A percentile compares a stretch with the other conserved stretches of the same genome.
phyloP scores from a whole-genome alignment of 352 stramenopile species.

The Elongisporangium undulatum region DNA sequence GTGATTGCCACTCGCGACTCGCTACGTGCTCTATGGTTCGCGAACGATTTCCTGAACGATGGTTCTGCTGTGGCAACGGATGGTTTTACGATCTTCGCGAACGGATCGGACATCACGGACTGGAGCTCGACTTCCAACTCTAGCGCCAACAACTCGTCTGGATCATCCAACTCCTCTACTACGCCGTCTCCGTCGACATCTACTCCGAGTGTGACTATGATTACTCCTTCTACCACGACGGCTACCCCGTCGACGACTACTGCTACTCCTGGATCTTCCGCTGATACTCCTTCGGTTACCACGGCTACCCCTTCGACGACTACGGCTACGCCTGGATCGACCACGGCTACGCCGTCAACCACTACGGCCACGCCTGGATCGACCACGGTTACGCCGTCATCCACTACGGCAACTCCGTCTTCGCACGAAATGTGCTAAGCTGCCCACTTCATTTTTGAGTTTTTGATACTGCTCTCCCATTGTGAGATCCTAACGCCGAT shows the following conservation, averaged over 20 bases:
- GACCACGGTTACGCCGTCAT: not conserved
- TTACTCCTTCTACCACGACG: no score
- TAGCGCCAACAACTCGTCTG: slow-evolving; percentile 3
- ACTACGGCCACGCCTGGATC: not conserved
- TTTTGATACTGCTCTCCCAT: not conserved
- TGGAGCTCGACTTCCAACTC: slow-evolving; percentile 19
- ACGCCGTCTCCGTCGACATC: no score
- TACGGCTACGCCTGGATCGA: not conserved
- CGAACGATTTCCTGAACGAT: slow-evolving; percentile 27
- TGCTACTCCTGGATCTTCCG: not conserved
- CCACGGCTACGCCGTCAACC: not conserved
- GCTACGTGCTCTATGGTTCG: slow-evolving; percentile 40
- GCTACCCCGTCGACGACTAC: not conserved
- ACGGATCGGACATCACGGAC: slow-evolving; percentile 24
- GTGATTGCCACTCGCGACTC: slow-evolving; percentile 41
- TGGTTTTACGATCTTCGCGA: slow-evolving; percentile 43
- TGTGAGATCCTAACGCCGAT: not conserved
- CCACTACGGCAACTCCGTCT: not conserved
- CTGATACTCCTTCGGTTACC: not conserved
- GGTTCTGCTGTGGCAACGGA: slow-evolving; percentile 31
- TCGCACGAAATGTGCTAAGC: not conserved
- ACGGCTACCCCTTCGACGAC: not conserved
- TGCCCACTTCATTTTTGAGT: not conserved
- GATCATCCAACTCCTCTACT: no score
- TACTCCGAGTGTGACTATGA: no score